A percentile compares a stretch with the other conserved stretches of the same genome.
phyloP scores from a whole-genome alignment of 2,329 filamentous ascomycete genomes.

The Metarhizium anisopliae region DNA sequence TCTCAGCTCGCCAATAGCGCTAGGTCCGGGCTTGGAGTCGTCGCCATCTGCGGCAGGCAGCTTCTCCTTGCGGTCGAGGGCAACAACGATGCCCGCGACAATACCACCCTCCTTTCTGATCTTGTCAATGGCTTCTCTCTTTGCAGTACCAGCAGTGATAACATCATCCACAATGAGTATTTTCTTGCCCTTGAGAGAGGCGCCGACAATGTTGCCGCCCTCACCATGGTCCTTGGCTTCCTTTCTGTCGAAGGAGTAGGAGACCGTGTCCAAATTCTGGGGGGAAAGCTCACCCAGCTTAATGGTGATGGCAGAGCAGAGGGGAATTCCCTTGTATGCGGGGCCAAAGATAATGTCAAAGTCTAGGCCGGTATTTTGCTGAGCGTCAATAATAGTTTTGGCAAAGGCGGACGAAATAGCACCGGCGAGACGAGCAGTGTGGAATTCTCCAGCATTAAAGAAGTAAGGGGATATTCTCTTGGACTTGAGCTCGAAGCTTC shows the following conservation, averaged over 20 bases:
- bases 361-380: constrained; percentile 33
- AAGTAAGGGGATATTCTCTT: constrained; percentile 91
- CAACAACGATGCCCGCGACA: constrained; percentile 80
- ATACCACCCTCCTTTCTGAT: constrained; percentile 78
- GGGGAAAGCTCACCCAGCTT: constrained; percentile 65
- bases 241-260: constrained; percentile 91
- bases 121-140: constrained; percentile 84
- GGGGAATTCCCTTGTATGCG: constrained; percentile 93
- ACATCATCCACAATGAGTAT: constrained; percentile 94
- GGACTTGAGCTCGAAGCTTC: constrained; percentile 84
- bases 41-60: constrained; percentile 56
- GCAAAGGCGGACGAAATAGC: constrained; percentile 80
- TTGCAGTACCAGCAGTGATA: constrained; percentile 89
- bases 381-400: constrained; percentile 45
- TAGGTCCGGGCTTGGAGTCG: constrained; percentile 60
- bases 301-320: constrained; percentile 69
- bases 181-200: constrained; percentile 72
- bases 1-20: constrained; percentile 77
- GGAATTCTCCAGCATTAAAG: constrained; percentile 92
- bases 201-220: constrained; percentile 86
- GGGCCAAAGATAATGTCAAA: constrained; percentile 90
- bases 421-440: constrained; percentile 67
- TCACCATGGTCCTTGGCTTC: constrained; percentile 95
- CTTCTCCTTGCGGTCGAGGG: constrained; percentile 81
- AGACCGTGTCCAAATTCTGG: constrained; percentile 56